phyloP scores from a whole-genome alignment of 768 basidiomycete species.

The Boletus fagicola region DNA sequence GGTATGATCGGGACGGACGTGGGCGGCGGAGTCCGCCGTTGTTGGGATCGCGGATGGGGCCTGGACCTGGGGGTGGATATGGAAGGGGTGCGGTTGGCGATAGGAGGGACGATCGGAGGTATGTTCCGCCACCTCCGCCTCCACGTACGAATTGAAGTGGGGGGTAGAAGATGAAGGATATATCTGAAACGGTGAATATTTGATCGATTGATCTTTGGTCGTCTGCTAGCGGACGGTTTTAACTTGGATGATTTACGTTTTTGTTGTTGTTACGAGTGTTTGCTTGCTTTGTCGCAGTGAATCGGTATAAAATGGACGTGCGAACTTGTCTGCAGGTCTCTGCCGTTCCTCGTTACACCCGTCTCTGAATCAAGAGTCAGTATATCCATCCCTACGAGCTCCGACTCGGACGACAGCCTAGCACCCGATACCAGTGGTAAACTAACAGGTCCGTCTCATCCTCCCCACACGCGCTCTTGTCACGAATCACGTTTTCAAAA shows the following conservation, averaged over 20 bases:
- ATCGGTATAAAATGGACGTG: too few relatives aligned
- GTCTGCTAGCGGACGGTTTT: neutral
- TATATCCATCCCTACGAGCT: too few relatives aligned
- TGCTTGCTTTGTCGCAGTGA: too few relatives aligned
- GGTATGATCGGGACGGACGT: slow-evolving; percentile 37
- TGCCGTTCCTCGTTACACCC: too few relatives aligned
- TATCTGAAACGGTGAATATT: neutral
- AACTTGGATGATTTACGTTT: neutral
- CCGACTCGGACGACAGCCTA: too few relatives aligned
- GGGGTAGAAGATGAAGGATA: neutral
- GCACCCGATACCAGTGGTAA: too few relatives aligned
- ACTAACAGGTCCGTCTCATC: too few relatives aligned
- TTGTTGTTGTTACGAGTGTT: neutral
- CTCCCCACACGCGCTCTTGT: too few relatives aligned
- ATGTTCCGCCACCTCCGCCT: slow-evolving; percentile 31
- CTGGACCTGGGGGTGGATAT: slow-evolving; percentile 16
- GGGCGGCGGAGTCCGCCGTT: slow-evolving; percentile 31
- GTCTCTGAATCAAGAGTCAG: too few relatives aligned
- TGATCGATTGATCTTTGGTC: neutral
- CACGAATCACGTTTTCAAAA: too few relatives aligned
- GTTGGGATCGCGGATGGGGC: slow-evolving; percentile 16
- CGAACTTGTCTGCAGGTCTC: too few relatives aligned
- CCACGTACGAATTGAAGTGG: slow-evolving; percentile 12
- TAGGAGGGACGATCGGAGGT: slow-evolving; percentile 38
- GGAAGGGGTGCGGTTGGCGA: slow-evolving; percentile 21